Conservation (phyloP, 208 protist species). For the Trypanosomatidae sp. region DNA sequence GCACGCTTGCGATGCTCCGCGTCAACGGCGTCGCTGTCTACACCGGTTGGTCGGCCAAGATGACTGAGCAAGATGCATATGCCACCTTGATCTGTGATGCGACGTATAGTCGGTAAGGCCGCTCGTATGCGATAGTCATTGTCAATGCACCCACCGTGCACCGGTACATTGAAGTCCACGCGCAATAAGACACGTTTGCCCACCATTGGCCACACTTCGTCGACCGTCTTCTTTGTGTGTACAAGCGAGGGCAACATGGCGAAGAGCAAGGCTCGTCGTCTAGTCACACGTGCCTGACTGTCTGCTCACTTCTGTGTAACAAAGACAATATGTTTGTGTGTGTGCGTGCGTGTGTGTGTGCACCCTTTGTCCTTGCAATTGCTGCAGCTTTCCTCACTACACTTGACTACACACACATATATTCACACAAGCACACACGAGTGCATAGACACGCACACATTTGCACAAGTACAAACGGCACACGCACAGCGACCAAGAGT, state of each 20-base stretch:
- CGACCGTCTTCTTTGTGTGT: conserved; percentile 57
- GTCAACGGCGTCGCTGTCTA: conserved; percentile 24
- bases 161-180: conserved; percentile 97
- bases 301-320: no score
- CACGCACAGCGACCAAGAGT: no score
- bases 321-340: no score
- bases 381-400: no score
- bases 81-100: conserved; percentile 88
- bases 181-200: conserved; percentile 92
- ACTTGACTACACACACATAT: no score
- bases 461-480: no score
- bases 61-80: conserved; percentile 92
- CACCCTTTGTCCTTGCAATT: no score
- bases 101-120: conserved; percentile 92
- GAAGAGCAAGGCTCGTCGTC: no score
- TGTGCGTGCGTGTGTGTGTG: no score
- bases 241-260: conserved; percentile 19
- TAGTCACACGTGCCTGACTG: no score
- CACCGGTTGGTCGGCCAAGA: conserved; percentile 94
- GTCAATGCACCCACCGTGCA: conserved; percentile 83
- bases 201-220: conserved; percentile 76
- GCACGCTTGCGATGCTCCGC: conserved; percentile 13
- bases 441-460: no score
- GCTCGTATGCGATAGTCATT: conserved; percentile 92
- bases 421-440: no score